phyloP scores from a whole-genome alignment of 192 early-diverging fungal genomes.

The Entophlyctis luteolus region DNA sequence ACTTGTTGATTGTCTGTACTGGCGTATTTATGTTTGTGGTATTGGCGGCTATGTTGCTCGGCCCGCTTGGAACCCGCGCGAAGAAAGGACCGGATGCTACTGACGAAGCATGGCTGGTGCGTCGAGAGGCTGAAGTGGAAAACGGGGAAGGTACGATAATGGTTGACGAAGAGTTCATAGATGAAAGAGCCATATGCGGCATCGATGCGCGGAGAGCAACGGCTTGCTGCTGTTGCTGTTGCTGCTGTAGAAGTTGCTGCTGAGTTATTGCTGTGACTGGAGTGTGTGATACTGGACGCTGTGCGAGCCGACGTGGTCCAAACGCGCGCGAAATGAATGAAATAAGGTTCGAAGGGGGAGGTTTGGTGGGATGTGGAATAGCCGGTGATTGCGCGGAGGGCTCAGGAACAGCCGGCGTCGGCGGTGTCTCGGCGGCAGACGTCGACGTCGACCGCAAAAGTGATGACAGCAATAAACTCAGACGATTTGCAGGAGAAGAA shows the following conservation, averaged over 20 bases:
- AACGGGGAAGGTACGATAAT: neutral
- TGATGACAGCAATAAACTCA: neutral
- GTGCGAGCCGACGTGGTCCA: conserved; percentile 32
- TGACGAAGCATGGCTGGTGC: neutral
- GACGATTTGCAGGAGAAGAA: no score
- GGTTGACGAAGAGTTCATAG: conserved; percentile 36
- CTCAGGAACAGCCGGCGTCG: neutral
- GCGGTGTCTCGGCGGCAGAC: neutral
- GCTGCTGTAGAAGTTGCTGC: neutral
- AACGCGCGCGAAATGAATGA: conserved; percentile 63
- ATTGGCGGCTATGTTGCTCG: neutral
- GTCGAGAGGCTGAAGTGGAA: neutral
- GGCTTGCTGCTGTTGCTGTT: neutral
- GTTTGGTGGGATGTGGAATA: neutral
- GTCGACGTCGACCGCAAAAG: neutral
- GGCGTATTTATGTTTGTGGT: neutral
- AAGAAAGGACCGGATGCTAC: no score
- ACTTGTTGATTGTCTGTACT: no score
- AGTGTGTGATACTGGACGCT: neutral
- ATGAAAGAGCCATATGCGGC: conserved; percentile 19
- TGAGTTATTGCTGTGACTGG: neutral
- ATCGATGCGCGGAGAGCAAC: conserved; percentile 5
- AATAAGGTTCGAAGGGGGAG: conserved; percentile 43
- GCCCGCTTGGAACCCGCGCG: no score
- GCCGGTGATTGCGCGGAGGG: neutral